These are phyloP conservation scores for Capsella rubella DNA, from an alignment of 441 rosid genomes.

Conservation along the genomic window DNA sequence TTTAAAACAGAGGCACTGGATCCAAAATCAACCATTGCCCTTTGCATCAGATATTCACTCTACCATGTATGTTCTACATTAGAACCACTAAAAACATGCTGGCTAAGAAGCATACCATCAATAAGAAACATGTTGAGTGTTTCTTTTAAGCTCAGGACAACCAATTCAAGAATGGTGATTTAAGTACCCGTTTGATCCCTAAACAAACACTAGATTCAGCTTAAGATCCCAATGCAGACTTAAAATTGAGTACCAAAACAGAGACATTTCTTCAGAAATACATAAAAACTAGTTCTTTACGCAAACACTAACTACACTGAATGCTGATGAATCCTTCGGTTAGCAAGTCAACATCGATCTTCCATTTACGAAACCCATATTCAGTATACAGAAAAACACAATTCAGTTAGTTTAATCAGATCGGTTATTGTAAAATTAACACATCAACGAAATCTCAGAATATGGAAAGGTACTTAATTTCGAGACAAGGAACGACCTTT, in stretches of 20 bases:
- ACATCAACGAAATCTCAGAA: background rate
- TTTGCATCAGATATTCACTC: slow-evolving; percentile 13
- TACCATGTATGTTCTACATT: background rate
- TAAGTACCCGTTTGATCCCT: slow-evolving; percentile 13
- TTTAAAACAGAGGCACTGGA: background rate
- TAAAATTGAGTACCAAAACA: slow-evolving; percentile 14
- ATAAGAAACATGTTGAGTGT: slow-evolving; percentile 4
- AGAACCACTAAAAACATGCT: background rate
- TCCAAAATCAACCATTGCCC: slow-evolving; percentile 4
- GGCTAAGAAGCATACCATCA: slow-evolving; percentile 4
- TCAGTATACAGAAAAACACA: background rate
- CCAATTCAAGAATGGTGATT: background rate
- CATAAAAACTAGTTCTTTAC: slow-evolving; percentile 25
- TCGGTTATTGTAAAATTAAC: background rate
- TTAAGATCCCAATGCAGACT: slow-evolving; percentile 8
- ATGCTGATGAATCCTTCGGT: slow-evolving; percentile 2
- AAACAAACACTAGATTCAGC: background rate
- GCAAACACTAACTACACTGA: slow-evolving; percentile 5
- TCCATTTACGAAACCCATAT: background rate
- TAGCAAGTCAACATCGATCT: slow-evolving; percentile 35
- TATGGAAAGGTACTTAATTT: background rate
- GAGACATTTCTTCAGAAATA: background rate
- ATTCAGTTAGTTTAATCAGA: slow-evolving; percentile 8
- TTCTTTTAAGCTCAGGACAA: slow-evolving; percentile 15
- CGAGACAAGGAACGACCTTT: background rate